phyloP scores from a whole-genome alignment of 768 basidiomycete genomes.

The Favolaschia claudopus region DNA sequence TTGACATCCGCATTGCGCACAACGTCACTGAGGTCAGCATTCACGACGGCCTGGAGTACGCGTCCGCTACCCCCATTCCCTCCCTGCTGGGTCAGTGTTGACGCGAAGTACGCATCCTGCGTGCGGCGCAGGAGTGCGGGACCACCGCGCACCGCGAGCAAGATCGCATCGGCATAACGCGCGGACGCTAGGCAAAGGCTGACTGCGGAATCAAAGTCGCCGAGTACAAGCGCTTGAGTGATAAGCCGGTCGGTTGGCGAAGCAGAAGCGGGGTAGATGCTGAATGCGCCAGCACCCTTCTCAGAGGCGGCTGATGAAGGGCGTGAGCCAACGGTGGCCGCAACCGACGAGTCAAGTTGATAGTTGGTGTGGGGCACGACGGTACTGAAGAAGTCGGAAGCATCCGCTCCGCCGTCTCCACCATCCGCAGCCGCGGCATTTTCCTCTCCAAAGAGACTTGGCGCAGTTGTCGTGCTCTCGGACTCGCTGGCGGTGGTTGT shows the following conservation, averaged over 20 bases:
- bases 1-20: constrained; percentile 95
- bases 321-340: constrained; percentile 93
- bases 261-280: constrained; percentile 88
- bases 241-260: constrained; percentile 87
- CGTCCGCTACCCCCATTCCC: constrained; percentile 54
- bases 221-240: constrained; percentile 92
- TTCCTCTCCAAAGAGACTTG: constrained; percentile 89
- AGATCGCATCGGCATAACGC: constrained; percentile 92
- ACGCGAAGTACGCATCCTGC: constrained; percentile 90
- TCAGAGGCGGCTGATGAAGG: constrained; percentile 85
- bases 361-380: constrained; percentile 87
- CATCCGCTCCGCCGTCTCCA: constrained; percentile 43
- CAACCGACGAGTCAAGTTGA: constrained; percentile 87
- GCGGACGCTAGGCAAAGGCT: constrained; percentile 88
- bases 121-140: constrained; percentile 86
- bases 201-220: constrained; percentile 95
- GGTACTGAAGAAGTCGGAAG: constrained; percentile 86
- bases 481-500: constrained; percentile 71
- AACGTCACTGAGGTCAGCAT: constrained; percentile 90
- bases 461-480: constrained; percentile 78
- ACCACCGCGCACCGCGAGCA: constrained; percentile 92
- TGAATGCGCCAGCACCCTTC: constrained; percentile 81
- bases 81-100: constrained; percentile 21
- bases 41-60: constrained; percentile 93
- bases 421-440: constrained; percentile 59